Evolutionary conservation across 495 filamentous ascomycete genomes (phyloP), one percentile per base, ranked within the genome.

Genomic region (Penicillium crystallinum): DNA sequence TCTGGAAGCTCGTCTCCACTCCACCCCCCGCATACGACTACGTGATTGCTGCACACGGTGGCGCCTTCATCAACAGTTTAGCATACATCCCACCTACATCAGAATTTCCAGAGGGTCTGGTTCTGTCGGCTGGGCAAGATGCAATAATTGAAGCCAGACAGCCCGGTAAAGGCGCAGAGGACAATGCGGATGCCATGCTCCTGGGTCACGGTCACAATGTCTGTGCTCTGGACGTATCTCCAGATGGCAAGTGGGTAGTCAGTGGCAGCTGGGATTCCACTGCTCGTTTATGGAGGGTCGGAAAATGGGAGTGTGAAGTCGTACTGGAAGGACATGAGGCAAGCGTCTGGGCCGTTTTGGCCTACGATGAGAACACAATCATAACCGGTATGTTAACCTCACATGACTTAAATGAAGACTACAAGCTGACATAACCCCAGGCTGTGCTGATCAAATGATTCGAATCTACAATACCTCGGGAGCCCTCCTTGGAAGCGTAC

Each of bases 251-350:
- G 15, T 85, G 81, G 63, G 78, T 97, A 44, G 83, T 96, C 36
- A 97, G 91, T 61, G 93, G 90, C n/a, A 86, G 90, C 65, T 99
- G 95, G 95, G 95, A 99, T 66, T 80, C 81, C 34, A 85, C 90
- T 33, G 89, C 87, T 11, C 82, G 88, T 27, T 62, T 96, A 49
- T 97, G 89, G 89, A 74, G 61, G 39, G 67, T 87, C 30, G 82
- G 82, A 7, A 86, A 85, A 54, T 96, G 87, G 88, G 89, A 90
- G 63, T 78, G 75, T 12, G 77, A 85, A 44, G 77, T 82, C 17
- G 69, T 88, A 19, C 76, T 97, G 14, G 75, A 85, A 36, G 90
- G 86, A 4, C 89, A 95, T 59, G 80, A 83, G 53, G 89, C 80
- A 39, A 86, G 79, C 53, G 91, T 97, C 17, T 97, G 93, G 95